These are phyloP conservation scores for Pichia californica DNA, from an alignment of 805 yeast species.

Conservation along the genomic window DNA sequence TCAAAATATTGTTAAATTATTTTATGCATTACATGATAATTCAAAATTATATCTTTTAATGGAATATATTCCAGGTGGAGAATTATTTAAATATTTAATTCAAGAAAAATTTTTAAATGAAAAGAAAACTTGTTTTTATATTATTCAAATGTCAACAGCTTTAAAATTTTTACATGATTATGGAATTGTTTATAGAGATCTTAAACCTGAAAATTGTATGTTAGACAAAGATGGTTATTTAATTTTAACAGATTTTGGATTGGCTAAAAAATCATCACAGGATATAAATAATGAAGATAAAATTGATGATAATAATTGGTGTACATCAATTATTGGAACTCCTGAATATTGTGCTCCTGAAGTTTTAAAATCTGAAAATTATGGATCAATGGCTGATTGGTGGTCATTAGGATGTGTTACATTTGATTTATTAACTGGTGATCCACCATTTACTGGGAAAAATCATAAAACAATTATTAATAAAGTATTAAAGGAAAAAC, in stretches of 20 bases:
- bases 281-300: slow-evolving; percentile 21
- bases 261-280: slow-evolving; percentile 42
- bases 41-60: slow-evolving; percentile 64
- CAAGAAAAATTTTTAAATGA: slow-evolving; percentile 40
- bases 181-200: slow-evolving; percentile 80
- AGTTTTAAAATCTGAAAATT: slow-evolving; percentile 66
- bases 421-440: slow-evolving; percentile 73
- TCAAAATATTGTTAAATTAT: slow-evolving; percentile 76
- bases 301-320: slow-evolving; percentile 34
- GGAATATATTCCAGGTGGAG: slow-evolving; percentile 90
- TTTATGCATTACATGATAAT: slow-evolving; percentile 76
- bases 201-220: slow-evolving; percentile 85
- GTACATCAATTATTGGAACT: slow-evolving; percentile 63
- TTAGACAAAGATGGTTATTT: slow-evolving; percentile 70
- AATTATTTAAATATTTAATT: slow-evolving; percentile 59
- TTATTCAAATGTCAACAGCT: slow-evolving; percentile 77
- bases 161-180: slow-evolving; percentile 63
- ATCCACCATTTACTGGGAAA: slow-evolving; percentile 82
- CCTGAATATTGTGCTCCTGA: slow-evolving; percentile 90
- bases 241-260: slow-evolving; percentile 80
- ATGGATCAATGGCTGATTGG: slow-evolving; percentile 77
- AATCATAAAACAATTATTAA: slow-evolving; percentile 66
- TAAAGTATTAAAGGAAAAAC: slow-evolving; percentile 60
- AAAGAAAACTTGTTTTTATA: slow-evolving; percentile 61
- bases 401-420: slow-evolving; percentile 83